These are phyloP conservation scores for Asclepias syriaca DNA, from an alignment of 257 asterid genomes.

Conservation along the genomic window DNA sequence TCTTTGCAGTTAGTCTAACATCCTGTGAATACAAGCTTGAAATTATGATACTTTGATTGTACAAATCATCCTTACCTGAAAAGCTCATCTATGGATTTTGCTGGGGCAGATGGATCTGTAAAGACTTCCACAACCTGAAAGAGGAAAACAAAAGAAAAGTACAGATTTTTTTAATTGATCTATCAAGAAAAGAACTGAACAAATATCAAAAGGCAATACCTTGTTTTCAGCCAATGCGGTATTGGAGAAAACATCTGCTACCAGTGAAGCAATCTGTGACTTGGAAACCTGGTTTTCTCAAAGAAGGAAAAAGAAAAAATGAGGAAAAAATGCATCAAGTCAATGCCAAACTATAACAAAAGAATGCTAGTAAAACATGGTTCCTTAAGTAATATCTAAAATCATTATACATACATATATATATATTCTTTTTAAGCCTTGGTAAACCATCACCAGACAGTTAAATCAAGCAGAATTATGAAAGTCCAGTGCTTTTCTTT, in stretches of 20 bases:
- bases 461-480: neutral
- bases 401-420: neutral
- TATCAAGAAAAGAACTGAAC: neutral
- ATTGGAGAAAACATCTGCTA: slow-evolving; percentile 83
- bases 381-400: neutral
- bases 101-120: slow-evolving; percentile 75
- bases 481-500: neutral
- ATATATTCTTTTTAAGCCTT: neutral
- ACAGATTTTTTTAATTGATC: neutral
- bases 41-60: neutral
- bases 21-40: neutral
- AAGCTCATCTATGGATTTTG: slow-evolving; percentile 48
- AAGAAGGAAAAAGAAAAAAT: neutral
- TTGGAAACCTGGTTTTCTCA: slow-evolving; percentile 48
- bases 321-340: neutral
- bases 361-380: neutral
- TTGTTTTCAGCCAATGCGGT: slow-evolving; percentile 77
- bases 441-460: neutral
- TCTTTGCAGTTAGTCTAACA: slow-evolving; percentile 8
- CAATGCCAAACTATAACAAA: neutral
- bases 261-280: slow-evolving; percentile 80
- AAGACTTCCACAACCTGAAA: slow-evolving; percentile 80
- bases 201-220: slow-evolving; percentile 31
- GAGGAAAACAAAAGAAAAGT: neutral
- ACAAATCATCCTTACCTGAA: slow-evolving; percentile 45